phyloP scores from a whole-genome alignment of 352 stramenopile genomes.

The Phytophthora capsici region DNA sequence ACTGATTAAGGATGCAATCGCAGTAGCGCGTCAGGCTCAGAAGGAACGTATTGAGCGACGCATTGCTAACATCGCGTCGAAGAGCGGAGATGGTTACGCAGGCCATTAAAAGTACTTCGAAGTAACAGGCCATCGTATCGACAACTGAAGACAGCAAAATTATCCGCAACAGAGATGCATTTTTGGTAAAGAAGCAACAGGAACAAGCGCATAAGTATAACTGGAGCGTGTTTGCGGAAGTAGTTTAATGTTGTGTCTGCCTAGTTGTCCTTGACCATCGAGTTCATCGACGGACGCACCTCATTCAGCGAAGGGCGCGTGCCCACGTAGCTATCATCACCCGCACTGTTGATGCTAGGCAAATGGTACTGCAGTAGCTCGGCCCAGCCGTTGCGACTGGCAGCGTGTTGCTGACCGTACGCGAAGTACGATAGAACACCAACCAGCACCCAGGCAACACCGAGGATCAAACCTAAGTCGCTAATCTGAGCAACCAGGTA shows the following conservation, averaged over 20 bases:
- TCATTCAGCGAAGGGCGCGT: conserved; percentile 48
- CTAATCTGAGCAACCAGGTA: conserved; percentile 56
- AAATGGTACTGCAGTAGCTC: conserved; percentile 43
- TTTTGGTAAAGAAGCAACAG: conserved; percentile 14
- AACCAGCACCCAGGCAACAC: conserved; percentile 41
- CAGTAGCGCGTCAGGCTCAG: conserved; percentile 53
- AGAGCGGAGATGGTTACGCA: conserved; percentile 40
- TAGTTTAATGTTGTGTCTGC: conserved; percentile 9
- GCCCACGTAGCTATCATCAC: conserved; percentile 43
- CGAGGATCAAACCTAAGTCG: conserved; percentile 46
- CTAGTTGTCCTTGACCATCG: conserved; percentile 44
- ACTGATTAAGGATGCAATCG: conserved; percentile 61
- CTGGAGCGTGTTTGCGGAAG: conserved; percentile 20
- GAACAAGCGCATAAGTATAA: conserved; percentile 28
- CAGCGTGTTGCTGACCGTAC: conserved; percentile 52
- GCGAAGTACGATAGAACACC: conserved; percentile 55
- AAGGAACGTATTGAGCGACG: conserved; percentile 63
- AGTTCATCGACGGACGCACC: conserved; percentile 53
- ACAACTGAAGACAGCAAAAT: not conserved
- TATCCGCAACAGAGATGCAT: conserved; percentile 8
- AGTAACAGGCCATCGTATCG: no score
- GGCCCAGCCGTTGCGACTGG: conserved; percentile 47
- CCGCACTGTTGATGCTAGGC: conserved; percentile 33
- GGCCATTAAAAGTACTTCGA: conserved; percentile 44
- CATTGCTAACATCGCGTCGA: conserved; percentile 64